These are phyloP conservation scores for Tolypocladium album DNA, from an alignment of 2,329 filamentous ascomycete species.

Conservation along the genomic window DNA sequence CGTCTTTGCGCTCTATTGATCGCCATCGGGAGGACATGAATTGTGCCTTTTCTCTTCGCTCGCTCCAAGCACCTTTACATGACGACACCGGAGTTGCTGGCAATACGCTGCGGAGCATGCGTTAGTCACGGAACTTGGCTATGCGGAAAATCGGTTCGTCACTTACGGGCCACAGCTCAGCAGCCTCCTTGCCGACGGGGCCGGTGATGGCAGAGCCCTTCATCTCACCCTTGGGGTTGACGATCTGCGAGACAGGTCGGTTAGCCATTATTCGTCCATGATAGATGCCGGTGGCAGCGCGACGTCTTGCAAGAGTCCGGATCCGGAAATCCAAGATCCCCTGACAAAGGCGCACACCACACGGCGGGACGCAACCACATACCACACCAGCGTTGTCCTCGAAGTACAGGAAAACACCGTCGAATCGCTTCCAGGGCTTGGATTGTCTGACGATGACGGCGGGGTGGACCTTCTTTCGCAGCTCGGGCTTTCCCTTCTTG, in stretches of 20 bases:
- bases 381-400: conserved; percentile 99
- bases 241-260: conserved; percentile 52
- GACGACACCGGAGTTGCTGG: conserved; percentile 98
- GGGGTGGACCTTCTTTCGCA: conserved; percentile 99
- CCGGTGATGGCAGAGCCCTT: conserved; percentile 99
- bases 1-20: conserved; percentile 20
- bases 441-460: conserved; percentile 97
- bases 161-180: conserved; percentile 96
- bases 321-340: background rate
- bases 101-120: conserved; percentile 65
- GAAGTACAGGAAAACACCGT: conserved; percentile 99
- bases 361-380: conserved; percentile 31
- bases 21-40: conserved; percentile 19
- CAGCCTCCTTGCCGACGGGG: conserved; percentile 98
- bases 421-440: conserved; percentile 98
- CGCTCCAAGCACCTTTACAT: conserved; percentile 61
- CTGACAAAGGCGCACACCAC: background rate
- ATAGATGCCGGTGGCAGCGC: background rate
- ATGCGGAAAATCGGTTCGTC: background rate
- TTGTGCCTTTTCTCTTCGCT: conserved; percentile 18
- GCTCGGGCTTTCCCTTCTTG: conserved; percentile 99
- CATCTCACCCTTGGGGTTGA: conserved; percentile 99
- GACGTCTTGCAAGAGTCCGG: background rate
- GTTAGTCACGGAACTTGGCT: conserved; percentile 17
- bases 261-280: conserved; percentile 19